Conservation (phyloP, 2,329 filamentous ascomycete species). For the Pyrenophora graminea region DNA sequence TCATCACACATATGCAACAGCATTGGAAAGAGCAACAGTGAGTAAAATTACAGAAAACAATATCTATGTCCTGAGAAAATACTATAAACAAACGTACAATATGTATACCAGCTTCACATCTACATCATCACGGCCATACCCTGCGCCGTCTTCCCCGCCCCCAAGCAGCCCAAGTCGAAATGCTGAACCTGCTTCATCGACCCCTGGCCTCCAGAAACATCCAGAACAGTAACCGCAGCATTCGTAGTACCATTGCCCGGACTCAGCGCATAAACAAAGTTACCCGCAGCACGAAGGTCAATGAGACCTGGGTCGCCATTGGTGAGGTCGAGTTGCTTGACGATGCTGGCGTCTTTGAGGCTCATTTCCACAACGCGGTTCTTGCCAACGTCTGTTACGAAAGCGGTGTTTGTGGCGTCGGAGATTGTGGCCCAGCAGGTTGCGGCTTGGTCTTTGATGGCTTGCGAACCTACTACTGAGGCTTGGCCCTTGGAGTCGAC, state of each 20-base stretch:
- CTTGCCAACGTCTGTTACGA: constrained; percentile 60
- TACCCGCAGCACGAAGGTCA: constrained; percentile 58
- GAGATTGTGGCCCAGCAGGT: constrained; percentile 65
- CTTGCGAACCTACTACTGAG: constrained; percentile 42
- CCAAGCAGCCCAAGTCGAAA: constrained; percentile 30
- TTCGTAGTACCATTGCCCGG: constrained; percentile 55
- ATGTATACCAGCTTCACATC: too few species aligned
- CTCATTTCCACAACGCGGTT: constrained; percentile 64
- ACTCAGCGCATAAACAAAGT: constrained; percentile 62
- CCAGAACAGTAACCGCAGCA: constrained; percentile 48
- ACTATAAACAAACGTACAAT: too few species aligned
- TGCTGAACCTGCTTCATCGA: constrained; percentile 46
- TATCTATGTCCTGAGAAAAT: too few species aligned
- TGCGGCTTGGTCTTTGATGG: constrained; percentile 57
- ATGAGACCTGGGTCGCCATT: constrained; percentile 59
- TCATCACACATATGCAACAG: too few species aligned
- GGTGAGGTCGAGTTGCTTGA: constrained; percentile 48
- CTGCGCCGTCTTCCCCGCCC: too few species aligned
- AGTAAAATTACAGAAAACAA: too few species aligned
- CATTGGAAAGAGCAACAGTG: too few species aligned
- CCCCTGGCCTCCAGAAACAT: constrained; percentile 32
- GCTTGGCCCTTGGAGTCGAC: constrained; percentile 45
- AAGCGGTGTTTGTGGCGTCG: constrained; percentile 55
- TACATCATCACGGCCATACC: constrained; percentile 32
- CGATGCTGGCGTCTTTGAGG: constrained; percentile 53